Percentiles rank a stretch among this genome's conserved stretches.
Conservation (phyloP, 129 eudicot species). For the Artemisia tridentata region DNA sequence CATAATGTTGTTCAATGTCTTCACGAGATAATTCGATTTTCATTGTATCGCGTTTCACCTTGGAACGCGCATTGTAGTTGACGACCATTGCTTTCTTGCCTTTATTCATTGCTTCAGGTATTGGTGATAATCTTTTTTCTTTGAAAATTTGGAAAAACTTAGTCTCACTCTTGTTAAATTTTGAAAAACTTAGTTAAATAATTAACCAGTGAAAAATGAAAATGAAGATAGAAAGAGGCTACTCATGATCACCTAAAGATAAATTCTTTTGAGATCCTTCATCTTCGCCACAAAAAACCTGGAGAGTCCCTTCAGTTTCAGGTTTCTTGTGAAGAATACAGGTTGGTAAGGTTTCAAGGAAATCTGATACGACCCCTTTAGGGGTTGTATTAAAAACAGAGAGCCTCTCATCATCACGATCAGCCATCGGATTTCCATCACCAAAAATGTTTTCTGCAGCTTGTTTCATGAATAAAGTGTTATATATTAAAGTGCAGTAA, state of each 20-base stretch:
- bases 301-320: background rate
- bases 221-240: background rate
- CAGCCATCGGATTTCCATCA: background rate
- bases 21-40: background rate
- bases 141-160: background rate
- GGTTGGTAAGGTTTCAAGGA: conserved; percentile 9
- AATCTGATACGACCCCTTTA: too few relatives aligned
- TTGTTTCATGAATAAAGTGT: too few relatives aligned
- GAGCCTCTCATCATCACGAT: background rate
- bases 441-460: too few relatives aligned
- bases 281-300: conserved; percentile 6
- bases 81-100: too few relatives aligned
- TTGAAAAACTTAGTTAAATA: background rate
- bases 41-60: background rate
- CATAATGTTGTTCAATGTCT: too few relatives aligned
- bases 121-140: too few relatives aligned
- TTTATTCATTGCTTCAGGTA: too few relatives aligned
- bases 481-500: too few relatives aligned
- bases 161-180: too few relatives aligned
- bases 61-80: too few relatives aligned
- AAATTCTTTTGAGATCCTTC: background rate
- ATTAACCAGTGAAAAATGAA: background rate
- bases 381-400: background rate
- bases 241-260: background rate
- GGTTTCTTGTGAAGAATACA: background rate